Conservation (phyloP, 768 basidiomycete genomes). For the Tylopilus sp. region DNA sequence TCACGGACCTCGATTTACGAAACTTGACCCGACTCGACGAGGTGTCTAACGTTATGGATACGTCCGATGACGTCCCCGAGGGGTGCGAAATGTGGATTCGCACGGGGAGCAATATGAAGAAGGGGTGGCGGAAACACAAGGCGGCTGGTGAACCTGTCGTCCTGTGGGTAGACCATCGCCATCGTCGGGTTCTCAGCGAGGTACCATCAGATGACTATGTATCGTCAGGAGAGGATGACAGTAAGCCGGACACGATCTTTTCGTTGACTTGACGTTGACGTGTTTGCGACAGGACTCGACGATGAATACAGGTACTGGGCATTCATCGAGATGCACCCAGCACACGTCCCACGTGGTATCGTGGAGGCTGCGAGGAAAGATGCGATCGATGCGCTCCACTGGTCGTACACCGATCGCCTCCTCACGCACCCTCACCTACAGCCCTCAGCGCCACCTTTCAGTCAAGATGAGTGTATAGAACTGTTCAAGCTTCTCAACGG, state of each 20-base stretch:
- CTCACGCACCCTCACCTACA: slow-evolving; percentile 50
- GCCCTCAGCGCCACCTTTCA: slow-evolving; percentile 62
- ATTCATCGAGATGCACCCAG: slow-evolving; percentile 76
- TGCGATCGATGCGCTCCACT: slow-evolving; percentile 72
- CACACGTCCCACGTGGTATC: slow-evolving; percentile 53
- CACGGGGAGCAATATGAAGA: slow-evolving; percentile 33
- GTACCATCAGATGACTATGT: slow-evolving; percentile 34
- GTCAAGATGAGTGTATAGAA: slow-evolving; percentile 74
- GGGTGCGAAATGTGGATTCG: slow-evolving; percentile 66
- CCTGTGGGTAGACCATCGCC: slow-evolving; percentile 67
- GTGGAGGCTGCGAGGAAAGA: slow-evolving; percentile 56
- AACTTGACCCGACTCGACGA: slow-evolving; percentile 45
- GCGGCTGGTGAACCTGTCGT: slow-evolving; percentile 35
- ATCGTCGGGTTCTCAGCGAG: slow-evolving; percentile 48
- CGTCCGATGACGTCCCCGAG: slow-evolving; percentile 30
- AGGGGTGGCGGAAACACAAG: slow-evolving; percentile 30
- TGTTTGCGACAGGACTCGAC: slow-evolving; percentile 53
- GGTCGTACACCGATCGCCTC: slow-evolving; percentile 79
- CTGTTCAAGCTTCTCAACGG: slow-evolving; percentile 55
- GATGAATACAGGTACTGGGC: slow-evolving; percentile 80
- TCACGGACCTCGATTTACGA: slow-evolving; percentile 71
- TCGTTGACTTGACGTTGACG: background rate
- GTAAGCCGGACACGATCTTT: slow-evolving; percentile 28
- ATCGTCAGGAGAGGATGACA: slow-evolving; percentile 35
- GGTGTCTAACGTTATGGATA: slow-evolving; percentile 32